These are phyloP conservation scores for Amanita exitialis DNA, from an alignment of 768 basidiomycete species.

Conservation along the genomic window DNA sequence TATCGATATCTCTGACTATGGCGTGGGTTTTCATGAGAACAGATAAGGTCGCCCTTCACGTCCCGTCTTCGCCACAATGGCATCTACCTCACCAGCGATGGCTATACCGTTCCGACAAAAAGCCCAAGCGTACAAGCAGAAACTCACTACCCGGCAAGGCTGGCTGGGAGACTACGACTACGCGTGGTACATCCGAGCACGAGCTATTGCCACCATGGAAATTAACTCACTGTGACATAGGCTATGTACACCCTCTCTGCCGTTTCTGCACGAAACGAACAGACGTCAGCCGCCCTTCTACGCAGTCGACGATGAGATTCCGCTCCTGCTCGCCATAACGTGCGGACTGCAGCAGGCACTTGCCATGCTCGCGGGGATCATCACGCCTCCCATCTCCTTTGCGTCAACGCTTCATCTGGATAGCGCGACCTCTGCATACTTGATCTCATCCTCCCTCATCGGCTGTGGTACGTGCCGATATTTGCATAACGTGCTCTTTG, in stretches of 20 bases:
- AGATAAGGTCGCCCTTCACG: too few relatives aligned
- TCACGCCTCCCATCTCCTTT: slow-evolving; percentile 79
- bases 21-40: too few relatives aligned
- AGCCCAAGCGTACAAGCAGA: slow-evolving; percentile 14
- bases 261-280: slow-evolving; percentile 34
- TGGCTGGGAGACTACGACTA: slow-evolving; percentile 87
- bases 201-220: background rate
- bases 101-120: background rate
- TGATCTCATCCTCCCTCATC: slow-evolving; percentile 76
- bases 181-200: slow-evolving; percentile 27
- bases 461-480: slow-evolving; percentile 48
- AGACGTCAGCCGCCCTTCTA: slow-evolving; percentile 60
- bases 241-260: slow-evolving; percentile 62
- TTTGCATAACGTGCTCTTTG: background rate
- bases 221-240: slow-evolving; percentile 12
- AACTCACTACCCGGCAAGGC: slow-evolving; percentile 40
- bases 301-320: slow-evolving; percentile 60
- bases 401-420: slow-evolving; percentile 54
- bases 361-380: slow-evolving; percentile 76
- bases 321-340: slow-evolving; percentile 61
- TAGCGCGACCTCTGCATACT: slow-evolving; percentile 50
- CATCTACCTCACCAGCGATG: too few relatives aligned
- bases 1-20: too few relatives aligned
- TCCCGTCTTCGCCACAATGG: too few relatives aligned
- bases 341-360: slow-evolving; percentile 70